Base-by-base conservation (phyloP, 768 basidiomycete species). In the Fomitopsis pulvina region DNA sequence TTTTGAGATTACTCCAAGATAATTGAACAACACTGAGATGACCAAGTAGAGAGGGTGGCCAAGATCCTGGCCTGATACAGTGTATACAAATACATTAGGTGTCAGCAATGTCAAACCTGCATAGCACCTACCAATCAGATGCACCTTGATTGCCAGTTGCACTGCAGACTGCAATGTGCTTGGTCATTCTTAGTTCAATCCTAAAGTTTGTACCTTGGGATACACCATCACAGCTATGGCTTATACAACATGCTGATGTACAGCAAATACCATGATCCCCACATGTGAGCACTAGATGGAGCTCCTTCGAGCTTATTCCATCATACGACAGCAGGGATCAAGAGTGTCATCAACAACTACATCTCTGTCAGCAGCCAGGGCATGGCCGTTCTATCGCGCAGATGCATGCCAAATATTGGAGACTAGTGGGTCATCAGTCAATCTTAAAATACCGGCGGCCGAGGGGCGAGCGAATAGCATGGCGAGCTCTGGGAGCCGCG, bases 131-230 rank as follows among this genome's bases (percentile, higher is more conserved):
- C 40, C 3, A 5, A 6, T 29, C 21, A 4, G 34, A 34, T 41
- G 24, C 11, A 58, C 57, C 53, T 41, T 58, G 57, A 24, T 58
- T 58, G 1, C 57, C 57, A 0, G 57, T 58, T 1, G 57, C 57
- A 8, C 54, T 54, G 40, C 46, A 53, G 26, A 58, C 53, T 3
- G 57, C 57, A 28, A 58, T 51, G n/a, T 47, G 51, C 27, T 47
- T 52, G 7, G 53, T 9, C 57, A 57, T 57, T n/a, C 18, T 39
- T 16, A 18, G 48, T 37, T 37, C 34, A 16, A 14, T 14, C 14
- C 18, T 37, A 37, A 5, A 18, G 7, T 37, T 16, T 16, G 34
- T 6, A 37, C 14, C 4, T 18, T 4, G 4, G 34, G 7, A 7
- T 37, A 4, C 4, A 16, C 14, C 18, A 16, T 16, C 16, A 16